These are phyloP conservation scores for Protea cynaroides DNA, from an alignment of 164 flowering plant genomes.

Conservation along the genomic window DNA sequence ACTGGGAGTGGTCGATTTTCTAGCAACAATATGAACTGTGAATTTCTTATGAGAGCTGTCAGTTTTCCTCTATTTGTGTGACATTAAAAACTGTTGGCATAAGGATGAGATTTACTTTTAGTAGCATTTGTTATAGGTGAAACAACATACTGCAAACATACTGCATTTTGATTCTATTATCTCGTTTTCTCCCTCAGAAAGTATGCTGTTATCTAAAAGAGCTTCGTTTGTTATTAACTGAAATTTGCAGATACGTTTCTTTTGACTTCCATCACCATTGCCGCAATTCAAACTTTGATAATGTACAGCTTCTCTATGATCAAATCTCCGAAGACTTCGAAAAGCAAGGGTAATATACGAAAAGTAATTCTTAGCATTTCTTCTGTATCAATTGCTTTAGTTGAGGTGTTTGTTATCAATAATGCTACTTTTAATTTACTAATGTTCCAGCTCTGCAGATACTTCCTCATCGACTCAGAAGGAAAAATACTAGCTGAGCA, in stretches of 20 bases:
- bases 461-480: constrained; percentile 58
- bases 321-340: constrained; percentile 61
- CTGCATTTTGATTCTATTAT: too few species aligned
- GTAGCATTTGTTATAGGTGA: too few species aligned
- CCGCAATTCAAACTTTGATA: constrained; percentile 62
- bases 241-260: constrained; percentile 65
- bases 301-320: constrained; percentile 60
- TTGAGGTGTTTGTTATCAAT: constrained; percentile 26
- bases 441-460: constrained; percentile 91
- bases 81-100: too few species aligned
- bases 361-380: not conserved
- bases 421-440: constrained; percentile 44
- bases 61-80: too few species aligned
- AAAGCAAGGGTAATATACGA: constrained; percentile 68
- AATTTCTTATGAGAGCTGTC: too few species aligned
- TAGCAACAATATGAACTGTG: too few species aligned
- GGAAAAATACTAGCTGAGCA: constrained; percentile 67
- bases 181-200: too few species aligned
- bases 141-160: too few species aligned
- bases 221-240: constrained; percentile 4
- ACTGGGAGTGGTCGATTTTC: too few species aligned
- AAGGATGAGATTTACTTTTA: too few species aligned
- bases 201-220: constrained; percentile 4
- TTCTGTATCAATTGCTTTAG: constrained; percentile 12
- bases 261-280: constrained; percentile 87